phyloP scores from a whole-genome alignment of 164 flowering plant genomes.

The Vitis labrusca region DNA sequence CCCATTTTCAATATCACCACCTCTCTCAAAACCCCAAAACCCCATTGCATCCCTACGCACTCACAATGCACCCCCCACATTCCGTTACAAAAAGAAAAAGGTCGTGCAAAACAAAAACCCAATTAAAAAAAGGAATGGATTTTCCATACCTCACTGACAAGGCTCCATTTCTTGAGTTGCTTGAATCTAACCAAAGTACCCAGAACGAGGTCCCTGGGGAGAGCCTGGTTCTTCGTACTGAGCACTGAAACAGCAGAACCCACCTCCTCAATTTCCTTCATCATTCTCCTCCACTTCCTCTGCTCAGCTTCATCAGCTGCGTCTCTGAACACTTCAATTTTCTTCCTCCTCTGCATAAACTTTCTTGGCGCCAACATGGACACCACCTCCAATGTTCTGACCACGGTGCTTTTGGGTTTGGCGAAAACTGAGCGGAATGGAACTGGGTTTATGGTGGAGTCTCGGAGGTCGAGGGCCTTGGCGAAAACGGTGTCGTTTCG shows the following conservation, averaged over 20 bases:
- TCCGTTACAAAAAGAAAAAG: no score
- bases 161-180: slow-evolving; percentile 92
- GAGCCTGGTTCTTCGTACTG: slow-evolving; percentile 39
- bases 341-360: slow-evolving; percentile 81
- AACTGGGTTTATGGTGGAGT: no score
- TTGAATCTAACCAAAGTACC: slow-evolving; percentile 89
- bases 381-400: slow-evolving; percentile 34
- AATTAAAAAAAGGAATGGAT: background rate
- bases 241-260: slow-evolving; percentile 81
- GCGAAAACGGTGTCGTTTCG: no score
- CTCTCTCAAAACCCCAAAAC: no score
- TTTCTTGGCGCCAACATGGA: slow-evolving; percentile 89
- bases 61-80: no score
- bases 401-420: no score
- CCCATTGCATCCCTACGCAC: no score
- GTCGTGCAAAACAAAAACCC: background rate
- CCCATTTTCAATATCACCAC: no score
- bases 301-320: slow-evolving; percentile 82
- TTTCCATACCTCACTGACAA: slow-evolving; percentile 77
- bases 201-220: slow-evolving; percentile 73
- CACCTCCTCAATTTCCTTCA: slow-evolving; percentile 83
- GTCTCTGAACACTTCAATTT: slow-evolving; percentile 71
- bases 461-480: no score
- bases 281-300: slow-evolving; percentile 83
- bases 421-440: no score